phyloP scores from a whole-genome alignment of 495 filamentous ascomycete genomes.

The Daldinia vernicosa region DNA sequence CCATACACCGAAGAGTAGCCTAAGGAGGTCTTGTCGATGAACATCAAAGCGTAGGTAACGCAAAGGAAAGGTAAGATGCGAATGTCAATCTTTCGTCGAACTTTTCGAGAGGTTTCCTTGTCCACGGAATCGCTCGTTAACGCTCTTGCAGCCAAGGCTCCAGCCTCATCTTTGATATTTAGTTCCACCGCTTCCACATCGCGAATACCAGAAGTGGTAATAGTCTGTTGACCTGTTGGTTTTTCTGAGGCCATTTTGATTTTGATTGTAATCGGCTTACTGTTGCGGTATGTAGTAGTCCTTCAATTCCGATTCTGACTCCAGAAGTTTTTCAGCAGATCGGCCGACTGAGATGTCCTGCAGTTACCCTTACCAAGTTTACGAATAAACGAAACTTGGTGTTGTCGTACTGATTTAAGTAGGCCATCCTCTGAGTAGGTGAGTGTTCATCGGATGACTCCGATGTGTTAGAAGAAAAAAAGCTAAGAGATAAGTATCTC shows the following conservation, averaged over 20 bases:
- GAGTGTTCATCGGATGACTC: neutral
- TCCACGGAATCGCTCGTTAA: constrained; percentile 32
- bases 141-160: constrained; percentile 34
- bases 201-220: neutral
- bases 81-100: constrained; percentile 42
- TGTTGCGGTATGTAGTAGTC: neutral
- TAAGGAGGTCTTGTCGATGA: constrained; percentile 36
- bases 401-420: neutral
- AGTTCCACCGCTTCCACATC: constrained; percentile 12
- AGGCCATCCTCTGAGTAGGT: neutral
- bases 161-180: constrained; percentile 43
- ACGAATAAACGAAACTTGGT: neutral
- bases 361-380: neutral
- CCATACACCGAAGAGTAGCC: constrained; percentile 36
- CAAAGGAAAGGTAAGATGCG: constrained; percentile 39
- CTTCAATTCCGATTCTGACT: neutral
- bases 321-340: neutral
- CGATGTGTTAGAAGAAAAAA: neutral
- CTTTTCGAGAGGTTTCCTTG: constrained; percentile 28
- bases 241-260: constrained; percentile 22
- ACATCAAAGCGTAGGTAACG: constrained; percentile 35
- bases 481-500: neutral
- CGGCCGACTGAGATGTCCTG: neutral
- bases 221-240: neutral
- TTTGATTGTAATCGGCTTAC: neutral